Percentiles rank a stretch among this genome's conserved stretches.
Conservation (phyloP, 306 rosid species). For the Cicer cuneatum region DNA sequence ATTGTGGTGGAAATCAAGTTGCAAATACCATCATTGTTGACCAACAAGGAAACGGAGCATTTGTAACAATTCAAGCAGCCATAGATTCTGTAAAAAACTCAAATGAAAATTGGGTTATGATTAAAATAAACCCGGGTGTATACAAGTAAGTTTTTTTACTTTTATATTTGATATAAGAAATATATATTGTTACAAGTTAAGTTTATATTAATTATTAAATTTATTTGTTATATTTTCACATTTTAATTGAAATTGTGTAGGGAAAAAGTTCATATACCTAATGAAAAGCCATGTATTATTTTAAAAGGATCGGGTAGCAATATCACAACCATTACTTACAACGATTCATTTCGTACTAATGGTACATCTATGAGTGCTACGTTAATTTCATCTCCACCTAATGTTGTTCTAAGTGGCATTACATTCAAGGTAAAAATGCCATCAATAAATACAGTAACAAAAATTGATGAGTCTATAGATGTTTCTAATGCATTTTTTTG, state of each 20-base stretch:
- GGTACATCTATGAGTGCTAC: constrained; percentile 1
- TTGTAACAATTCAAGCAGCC: constrained; percentile 52
- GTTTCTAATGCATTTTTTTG: neutral
- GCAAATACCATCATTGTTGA: constrained; percentile 42
- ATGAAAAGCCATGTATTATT: neutral
- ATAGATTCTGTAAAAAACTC: constrained; percentile 46
- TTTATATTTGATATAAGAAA: neutral
- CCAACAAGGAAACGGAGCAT: constrained; percentile 41
- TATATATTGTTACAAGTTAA: neutral
- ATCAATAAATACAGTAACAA: neutral
- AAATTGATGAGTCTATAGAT: neutral
- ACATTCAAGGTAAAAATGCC: neutral
- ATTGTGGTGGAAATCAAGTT: constrained; percentile 26
- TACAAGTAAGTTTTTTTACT: constrained; percentile 6
- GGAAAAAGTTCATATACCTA: neutral
- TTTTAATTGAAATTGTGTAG: neutral
- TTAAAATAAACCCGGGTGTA: constrained; percentile 43
- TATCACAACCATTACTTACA: neutral
- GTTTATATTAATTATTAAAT: neutral
- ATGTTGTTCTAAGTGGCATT: constrained; percentile 16
- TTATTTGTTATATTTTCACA: neutral
- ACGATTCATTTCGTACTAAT: neutral
- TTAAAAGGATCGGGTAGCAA: constrained; percentile 4
- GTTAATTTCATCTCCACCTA: constrained; percentile 14
- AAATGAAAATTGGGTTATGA: constrained; percentile 42